Base-by-base conservation (phyloP, 345 rosid genomes). In the Linum lewisii region DNA sequence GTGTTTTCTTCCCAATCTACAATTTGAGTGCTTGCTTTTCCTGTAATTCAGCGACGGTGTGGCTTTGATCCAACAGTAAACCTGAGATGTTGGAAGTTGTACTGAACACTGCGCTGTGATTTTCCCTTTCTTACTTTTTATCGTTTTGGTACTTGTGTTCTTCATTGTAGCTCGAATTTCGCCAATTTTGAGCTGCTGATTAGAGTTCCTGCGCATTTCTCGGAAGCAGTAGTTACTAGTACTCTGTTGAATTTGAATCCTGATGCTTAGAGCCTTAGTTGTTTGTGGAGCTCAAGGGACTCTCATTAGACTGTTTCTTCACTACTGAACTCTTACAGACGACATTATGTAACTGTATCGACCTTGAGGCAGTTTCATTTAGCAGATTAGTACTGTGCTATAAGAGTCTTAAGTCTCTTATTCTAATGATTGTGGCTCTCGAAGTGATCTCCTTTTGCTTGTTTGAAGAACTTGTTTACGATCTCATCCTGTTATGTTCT, bases 51-150 rank as follows among this genome's bases (percentile, higher is more conserved):
- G 47, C 47, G 47, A 16, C 47, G 18, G 47, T 42, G 47, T 42
- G 47, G 9, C 47, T 42, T 59, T 59, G 57, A 64, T 69, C 61
- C 25, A 69, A 59, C 61, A 63, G 65, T 69, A n/a, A 15, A 38
- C 2, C 44, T 6, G 57, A 6, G 32, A 29, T 9, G 18, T 21
- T 21, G 34, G 24, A 58, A 58, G 7, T 15, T 44, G 13, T 3
- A 19, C 24, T 34, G 56, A 60, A 38, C 18, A 42, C 15, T 7
- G 13, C 47, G 18, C 47, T 42, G 47, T 42, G 47, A 42, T 11
- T 29, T 29, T 29, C 34, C 34, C 4, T 29, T 29, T 29, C n/a
- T n/a, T n/a, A n/a, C n/a, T n/a, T 29, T 29, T 1, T 42, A 9
- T 42, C 47, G 47, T 11, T 42, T 42, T 42, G 47, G 47, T 42